These are phyloP conservation scores for Neonectria sp. DNA, from an alignment of 2,329 filamentous ascomycete species.

Conservation along the genomic window DNA sequence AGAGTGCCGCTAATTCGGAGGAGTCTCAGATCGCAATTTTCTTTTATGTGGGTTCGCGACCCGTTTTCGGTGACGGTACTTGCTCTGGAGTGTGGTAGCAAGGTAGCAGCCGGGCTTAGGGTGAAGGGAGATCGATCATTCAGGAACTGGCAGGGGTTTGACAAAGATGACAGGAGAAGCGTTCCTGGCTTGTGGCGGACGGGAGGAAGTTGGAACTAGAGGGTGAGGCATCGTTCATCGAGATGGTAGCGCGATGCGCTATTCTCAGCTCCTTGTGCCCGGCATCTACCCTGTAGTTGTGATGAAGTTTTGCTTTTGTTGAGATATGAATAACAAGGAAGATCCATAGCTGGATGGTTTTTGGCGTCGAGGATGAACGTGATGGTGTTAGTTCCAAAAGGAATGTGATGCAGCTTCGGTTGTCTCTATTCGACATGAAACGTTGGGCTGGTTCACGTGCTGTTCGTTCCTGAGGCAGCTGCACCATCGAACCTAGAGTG, in stretches of 20 bases:
- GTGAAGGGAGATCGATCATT: constrained; percentile 13
- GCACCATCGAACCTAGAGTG: neutral
- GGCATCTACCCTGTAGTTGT: constrained; percentile 7
- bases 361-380: neutral
- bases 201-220: constrained; percentile 10
- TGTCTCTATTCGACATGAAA: neutral
- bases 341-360: neutral
- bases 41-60: constrained; percentile 19
- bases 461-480: neutral
- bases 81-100: constrained; percentile 5
- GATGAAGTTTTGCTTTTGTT: constrained; percentile 10
- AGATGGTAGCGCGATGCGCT: constrained; percentile 4
- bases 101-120: constrained; percentile 6
- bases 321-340: neutral
- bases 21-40: constrained; percentile 40
- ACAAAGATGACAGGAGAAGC: neutral
- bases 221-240: neutral
- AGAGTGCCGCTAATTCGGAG: constrained; percentile 14
- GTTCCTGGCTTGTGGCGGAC: constrained; percentile 11
- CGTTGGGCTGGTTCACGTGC: neutral
- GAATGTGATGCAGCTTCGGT: neutral
- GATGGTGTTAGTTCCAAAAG: neutral
- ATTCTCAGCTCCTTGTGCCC: neutral
- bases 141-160: neutral
- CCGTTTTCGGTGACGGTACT: neutral